Base-by-base conservation (phyloP, 2,329 filamentous ascomycete species). In the Colletotrichum falcatum region DNA sequence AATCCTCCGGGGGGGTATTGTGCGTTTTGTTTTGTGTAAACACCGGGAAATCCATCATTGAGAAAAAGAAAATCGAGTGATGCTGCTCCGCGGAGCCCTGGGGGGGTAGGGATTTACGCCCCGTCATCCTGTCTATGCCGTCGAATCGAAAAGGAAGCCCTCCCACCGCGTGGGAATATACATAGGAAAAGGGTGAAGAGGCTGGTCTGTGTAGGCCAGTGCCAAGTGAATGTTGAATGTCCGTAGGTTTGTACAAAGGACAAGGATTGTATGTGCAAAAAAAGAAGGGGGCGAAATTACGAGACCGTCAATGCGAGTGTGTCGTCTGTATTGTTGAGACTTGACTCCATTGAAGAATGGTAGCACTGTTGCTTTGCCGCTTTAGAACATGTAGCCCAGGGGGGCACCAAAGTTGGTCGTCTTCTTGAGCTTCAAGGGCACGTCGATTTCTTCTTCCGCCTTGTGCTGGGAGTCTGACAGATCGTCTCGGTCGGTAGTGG, bases 371-470 rank as follows among this genome's bases (percentile, higher is more conserved):
- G 23, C 2, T 39, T 37, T 44, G 42, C 42, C 30, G 49, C 14
- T 44, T 66, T 55, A 73, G 26, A 72, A 73, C 61, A 72, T 66
- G 39, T 60, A 60, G 60, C 72, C 72, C 44, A 73, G 28, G 5
- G 72, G 72, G 20, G 72, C 72, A n/a, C 72, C 72, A 30, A 73
- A 87, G 44, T 73, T 73, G 71, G 78, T 82, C 23, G 81, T 84
- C 33, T 76, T 80, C 74, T 78, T 84, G 49, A 87, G 76, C 74
- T 82, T 84, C 37, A 87, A 78, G 1, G 84, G 83, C 35, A 86
- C 79, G 30, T 86, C 83, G n/a, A 75, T 71, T 53, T 83, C 81
- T 53, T 83, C 81, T 20, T 80, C 75, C 5, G 74, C 75, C 39
- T 79, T 78, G 39, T 72, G 73, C 28, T 70, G 71, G 30, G 67